These are phyloP conservation scores for Flaveria robusta DNA, from an alignment of 129 eudicot species.

Conservation along the genomic window DNA sequence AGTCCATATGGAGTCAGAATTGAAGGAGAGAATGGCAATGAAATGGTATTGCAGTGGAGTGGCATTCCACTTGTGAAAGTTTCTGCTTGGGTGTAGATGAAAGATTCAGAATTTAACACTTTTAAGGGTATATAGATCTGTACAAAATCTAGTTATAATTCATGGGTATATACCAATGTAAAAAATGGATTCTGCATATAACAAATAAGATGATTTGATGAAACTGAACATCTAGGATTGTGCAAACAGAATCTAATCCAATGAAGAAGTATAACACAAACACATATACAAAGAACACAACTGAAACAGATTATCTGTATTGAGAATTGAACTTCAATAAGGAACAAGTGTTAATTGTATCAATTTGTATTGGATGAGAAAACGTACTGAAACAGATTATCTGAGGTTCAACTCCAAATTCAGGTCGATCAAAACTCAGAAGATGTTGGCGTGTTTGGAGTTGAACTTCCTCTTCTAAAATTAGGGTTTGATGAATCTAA, in stretches of 20 bases:
- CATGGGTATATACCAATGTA: slow-evolving; percentile 1
- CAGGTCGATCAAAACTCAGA: background rate
- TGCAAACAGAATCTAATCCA: too few relatives aligned
- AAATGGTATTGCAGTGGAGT: slow-evolving; percentile 65
- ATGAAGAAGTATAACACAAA: too few relatives aligned
- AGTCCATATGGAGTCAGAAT: slow-evolving; percentile 47
- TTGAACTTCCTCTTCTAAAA: background rate
- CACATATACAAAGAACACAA: background rate
- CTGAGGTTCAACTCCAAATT: background rate
- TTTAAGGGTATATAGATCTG: slow-evolving; percentile 16
- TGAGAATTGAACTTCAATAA: too few relatives aligned
- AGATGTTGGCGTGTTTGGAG: background rate
- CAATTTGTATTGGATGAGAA: slow-evolving; percentile 4
- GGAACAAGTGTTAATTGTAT: too few relatives aligned
- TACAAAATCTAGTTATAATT: slow-evolving; percentile 24
- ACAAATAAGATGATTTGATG: background rate
- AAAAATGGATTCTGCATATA: background rate
- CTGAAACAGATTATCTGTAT: background rate
- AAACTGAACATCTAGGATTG: background rate
- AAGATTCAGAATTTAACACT: slow-evolving; percentile 1
- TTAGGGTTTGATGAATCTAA: background rate
- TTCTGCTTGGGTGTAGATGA: slow-evolving; percentile 52
- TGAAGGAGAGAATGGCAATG: slow-evolving; percentile 46
- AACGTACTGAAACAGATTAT: slow-evolving; percentile 6
- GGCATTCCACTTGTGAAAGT: slow-evolving; percentile 59